Evolutionary conservation across 1,284 basidiomycete genomes (phyloP), one percentile per base, ranked within the genome.

Genomic region (Pholiota adiposa): DNA sequence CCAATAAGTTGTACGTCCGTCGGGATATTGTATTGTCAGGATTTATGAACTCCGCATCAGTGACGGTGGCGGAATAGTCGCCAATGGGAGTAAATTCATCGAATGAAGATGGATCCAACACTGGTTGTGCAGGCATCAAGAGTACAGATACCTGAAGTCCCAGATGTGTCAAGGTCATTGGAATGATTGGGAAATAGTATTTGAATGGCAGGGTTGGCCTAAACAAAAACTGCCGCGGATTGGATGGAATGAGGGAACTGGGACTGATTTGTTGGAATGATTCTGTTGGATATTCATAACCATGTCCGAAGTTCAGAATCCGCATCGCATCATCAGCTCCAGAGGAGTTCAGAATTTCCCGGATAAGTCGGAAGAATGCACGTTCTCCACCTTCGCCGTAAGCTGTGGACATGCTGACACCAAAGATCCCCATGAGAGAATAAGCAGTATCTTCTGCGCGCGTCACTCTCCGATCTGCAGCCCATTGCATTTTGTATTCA

Each of bases 401-500:
- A 21, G 41, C 41, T 9, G 21, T 44, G 3, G 41, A 44, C 18
- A 44, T 44, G 11, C 41, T 44, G 41, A 44, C 41, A 21, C 41
- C 41, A 25, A 44, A 44, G n/a, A 44, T 23, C 9, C 41, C 41
- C 41, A 44, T 44, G 11, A 44, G 41, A 9, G 41, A 44, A 44
- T 44, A 44, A 3, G 41, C 41, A 6, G 23, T 44, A 9, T 44
- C 41, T 23, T 44, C 41, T 23, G 18, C 41, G 8, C 53, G 53
- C 18, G 53, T 54, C 6, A 54, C 53, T 25, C 33, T 12, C 6
- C 53, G 40, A 12, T 19, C 12, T 12, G 53, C 41, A 2, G 53
- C 53, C 53, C 53, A 54, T n/a, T 54, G 41, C 53, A 54, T 46
- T 31, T 38, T 31, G 29, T 29, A 31, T 16, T 27, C 23, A 14